Evolutionary conservation across 805 yeast species (phyloP), one percentile per base, ranked within the genome.

Genomic region (Ogataea neopini): DNA sequence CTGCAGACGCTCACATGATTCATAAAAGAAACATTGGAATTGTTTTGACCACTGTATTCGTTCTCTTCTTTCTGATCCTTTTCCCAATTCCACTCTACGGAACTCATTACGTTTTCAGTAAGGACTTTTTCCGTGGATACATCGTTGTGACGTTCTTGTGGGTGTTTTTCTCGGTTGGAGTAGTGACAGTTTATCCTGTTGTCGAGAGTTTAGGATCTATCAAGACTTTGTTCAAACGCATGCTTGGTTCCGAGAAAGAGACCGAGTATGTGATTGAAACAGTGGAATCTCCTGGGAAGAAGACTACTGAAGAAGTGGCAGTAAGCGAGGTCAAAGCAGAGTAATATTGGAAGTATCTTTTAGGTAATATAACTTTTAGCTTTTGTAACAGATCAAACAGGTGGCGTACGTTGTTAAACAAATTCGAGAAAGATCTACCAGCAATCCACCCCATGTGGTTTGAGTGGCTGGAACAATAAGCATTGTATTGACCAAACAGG

Each of bases 101-200:
- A 34, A 68, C 73, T n/a, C 47, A 51, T 17, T 73, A 67, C 57
- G 64, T 72, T 23, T 73, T 72, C 60, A 52, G 66, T 19, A 64
- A 60, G 40, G 47, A 63, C 4, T 72, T 67, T 49, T 73, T 70
- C 52, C 56, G 59, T 28, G 75, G 76, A 2, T 72, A 66, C 53
- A 64, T 68, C 23, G 64, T 67, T 11, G 71, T 73, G 23, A 59
- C 68, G 6, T 55, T 71, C 36, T 48, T 72, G 13, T 72, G 76
- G 76, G 62, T 68, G 11, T 72, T 70, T 50, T 51, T 62, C 35
- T 66, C 77, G 0, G 52, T 53, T 8, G 63, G 64, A 37, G 61
- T 71, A 44, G 79, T 76, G 42, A 64, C 76, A 1, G 47, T 77
- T 11, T 75, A 70, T 25, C 83, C 83, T n/a, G 45, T 77, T 20